Base-by-base conservation (phyloP, 1,284 basidiomycete genomes). In the Hypsizygus ulmarius region DNA sequence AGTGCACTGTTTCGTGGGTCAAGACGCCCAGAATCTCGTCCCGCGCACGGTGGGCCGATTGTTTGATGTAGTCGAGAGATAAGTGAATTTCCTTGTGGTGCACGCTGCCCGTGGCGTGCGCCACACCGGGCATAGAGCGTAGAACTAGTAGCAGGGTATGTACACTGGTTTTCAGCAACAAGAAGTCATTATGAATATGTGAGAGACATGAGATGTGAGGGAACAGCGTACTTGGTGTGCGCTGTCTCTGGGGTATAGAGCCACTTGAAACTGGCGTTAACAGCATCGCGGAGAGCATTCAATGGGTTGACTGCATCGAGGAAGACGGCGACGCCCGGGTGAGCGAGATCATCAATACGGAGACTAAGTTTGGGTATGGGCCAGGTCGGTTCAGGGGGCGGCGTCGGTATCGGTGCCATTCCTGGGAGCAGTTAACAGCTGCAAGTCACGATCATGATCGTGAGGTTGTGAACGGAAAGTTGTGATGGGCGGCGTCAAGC, bases 11-110 rank as follows among this genome's bases (percentile, higher is more conserved):
- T 64, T 89, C 69, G 38, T 69, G 67, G 0, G 63, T 59, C n/a
- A 89, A 69, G 1, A 88, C 83, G 10, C 87, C 86, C 36, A 68
- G 49, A 39, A 86, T 81, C 64, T 88, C 86, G 39, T 81, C 72
- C 19, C 59, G 61, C 6, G 77, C 81, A 33, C 80, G 75, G 15
- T 66, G 50, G 29, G 65, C 63, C 37, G 62, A 68, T 45, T 71
- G 68, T 46, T 65, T 62, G 60, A 87, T 74, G 60, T 87, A 77
- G 35, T 84, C 73, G 33, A 84, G 71, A 12, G 83, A 82, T 48
- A 87, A 71, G 59, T 87, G 81, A 32, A 88, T 86, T 62, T 87
- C 81, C 67, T 88, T 89, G 59, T 77, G 68, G 6, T 74, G 67
- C 27, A 70, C 62, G 0, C 73, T 68, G 45, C 84, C 82, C 38